Evolutionary conservation across 2,329 filamentous ascomycete genomes (phyloP).

Genomic region (Phyllachora maydis): DNA sequence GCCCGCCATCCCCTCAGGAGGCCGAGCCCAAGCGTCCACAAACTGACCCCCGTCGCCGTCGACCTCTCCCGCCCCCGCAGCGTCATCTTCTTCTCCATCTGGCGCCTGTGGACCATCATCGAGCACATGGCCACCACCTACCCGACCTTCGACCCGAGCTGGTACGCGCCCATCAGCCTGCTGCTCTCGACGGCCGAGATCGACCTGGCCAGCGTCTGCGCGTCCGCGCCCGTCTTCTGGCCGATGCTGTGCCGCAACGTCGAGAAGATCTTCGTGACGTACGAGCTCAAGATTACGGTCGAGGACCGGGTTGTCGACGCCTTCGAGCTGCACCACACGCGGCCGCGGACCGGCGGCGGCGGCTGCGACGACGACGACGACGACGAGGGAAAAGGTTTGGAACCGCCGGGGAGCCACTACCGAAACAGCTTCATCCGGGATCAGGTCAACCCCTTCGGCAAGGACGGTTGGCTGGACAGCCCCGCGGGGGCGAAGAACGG

Average conservation of each 20-base stretch:
- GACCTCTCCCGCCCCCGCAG: not conserved
- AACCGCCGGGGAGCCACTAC: slow-evolving; percentile 1
- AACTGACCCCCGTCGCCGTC: not conserved
- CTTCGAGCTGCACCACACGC: not conserved
- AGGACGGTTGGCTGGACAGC: not conserved
- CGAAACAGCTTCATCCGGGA: not conserved
- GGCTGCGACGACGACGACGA: not conserved
- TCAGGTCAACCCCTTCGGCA: not conserved
- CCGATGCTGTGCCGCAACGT: not conserved
- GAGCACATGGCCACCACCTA: slow-evolving; percentile 10
- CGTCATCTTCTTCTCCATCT: slow-evolving; percentile 10
- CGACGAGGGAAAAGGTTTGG: not conserved
- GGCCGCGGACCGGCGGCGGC: not conserved
- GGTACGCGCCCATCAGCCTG: slow-evolving; percentile 9
- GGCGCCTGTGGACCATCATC: slow-evolving; percentile 11
- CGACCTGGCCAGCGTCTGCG: slow-evolving; percentile 4
- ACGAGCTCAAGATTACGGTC: not conserved
- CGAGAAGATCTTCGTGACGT: not conserved
- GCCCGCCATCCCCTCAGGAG: no score
- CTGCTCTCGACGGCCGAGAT: slow-evolving; percentile 6
- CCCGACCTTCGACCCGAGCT: slow-evolving; percentile 13
- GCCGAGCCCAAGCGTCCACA: no score
- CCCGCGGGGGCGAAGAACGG: no score
- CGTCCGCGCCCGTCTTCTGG: slow-evolving; percentile 5
- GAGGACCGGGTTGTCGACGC: not conserved